Base-by-base conservation (phyloP, 805 yeast genomes). In the Candida boidinii region DNA sequence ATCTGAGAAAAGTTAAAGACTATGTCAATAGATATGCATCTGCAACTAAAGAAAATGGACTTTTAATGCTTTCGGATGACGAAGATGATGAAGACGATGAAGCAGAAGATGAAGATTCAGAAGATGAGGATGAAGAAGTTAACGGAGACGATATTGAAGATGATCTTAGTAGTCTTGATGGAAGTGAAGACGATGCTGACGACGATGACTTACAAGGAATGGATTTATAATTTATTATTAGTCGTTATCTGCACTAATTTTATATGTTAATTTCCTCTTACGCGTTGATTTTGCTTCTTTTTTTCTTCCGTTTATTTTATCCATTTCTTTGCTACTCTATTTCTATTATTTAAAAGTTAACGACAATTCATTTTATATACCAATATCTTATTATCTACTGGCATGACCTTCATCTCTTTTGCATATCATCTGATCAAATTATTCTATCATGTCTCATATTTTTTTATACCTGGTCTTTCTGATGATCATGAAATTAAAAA, bases 11-110 rank as follows among this genome's bases (percentile, higher is more conserved):
- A 43, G 94, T 92, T 5, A 75, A 68, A 49, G 73, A 70, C 24
- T 84, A 85, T 48, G 94, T 88, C 17, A 65, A 65, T 48, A 72
- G 70, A 49, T 86, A 78, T 56, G 92, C 92, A 1, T 60, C 54
- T 36, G 54, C 47, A 22, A 41, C 29, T 22, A 36, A 25, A 11
- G 44, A 35, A 26, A 37, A 36, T n/a, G 17, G 42, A 43, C n/a
- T n/a, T n/a, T n/a, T n/a, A 12, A 47, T 47, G 6, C 54, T 43
- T 13, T 43, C 44, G 26, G 54, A 49, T 28, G 51, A 43, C 4
- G 48, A 47, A 8, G 48, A 53, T 30, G 35, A 36, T 10, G 42
- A 36, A 25, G 39, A 44, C 25, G 43, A 34, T 20, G n/a, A n/a
- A n/a, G n/a, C n/a, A n/a, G 26, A 26, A 11, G 33, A 36, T 16